These are phyloP conservation scores for Stachybotrys echinatus DNA, from an alignment of 2,329 filamentous ascomycete species.

Conservation along the genomic window DNA sequence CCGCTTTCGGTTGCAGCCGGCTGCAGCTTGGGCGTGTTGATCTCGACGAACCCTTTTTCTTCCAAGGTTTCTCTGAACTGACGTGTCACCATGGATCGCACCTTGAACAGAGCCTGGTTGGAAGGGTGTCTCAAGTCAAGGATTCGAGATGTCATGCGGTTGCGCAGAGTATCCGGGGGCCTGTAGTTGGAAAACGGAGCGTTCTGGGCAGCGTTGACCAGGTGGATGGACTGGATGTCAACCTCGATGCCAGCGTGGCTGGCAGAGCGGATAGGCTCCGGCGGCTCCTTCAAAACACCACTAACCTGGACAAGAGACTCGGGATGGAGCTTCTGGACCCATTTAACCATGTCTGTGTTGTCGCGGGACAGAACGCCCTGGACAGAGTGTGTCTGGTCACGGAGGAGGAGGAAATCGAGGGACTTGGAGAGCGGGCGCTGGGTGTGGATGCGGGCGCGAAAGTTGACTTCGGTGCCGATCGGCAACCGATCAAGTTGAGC, in stretches of 20 bases:
- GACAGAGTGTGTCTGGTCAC: constrained; percentile 76
- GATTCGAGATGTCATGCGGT: constrained; percentile 72
- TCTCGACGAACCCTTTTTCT: constrained; percentile 77
- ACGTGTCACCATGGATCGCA: constrained; percentile 75
- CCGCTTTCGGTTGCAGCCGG: constrained; percentile 87
- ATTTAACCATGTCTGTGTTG: constrained; percentile 71
- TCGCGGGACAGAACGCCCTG: constrained; percentile 66
- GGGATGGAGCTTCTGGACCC: constrained; percentile 75
- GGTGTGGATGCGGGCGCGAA: constrained; percentile 45
- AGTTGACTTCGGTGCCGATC: constrained; percentile 33
- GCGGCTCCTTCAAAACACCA: constrained; percentile 67
- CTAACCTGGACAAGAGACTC: constrained; percentile 75
- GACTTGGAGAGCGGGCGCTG: constrained; percentile 76
- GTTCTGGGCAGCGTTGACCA: constrained; percentile 45
- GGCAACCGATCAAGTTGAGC: constrained; percentile 29
- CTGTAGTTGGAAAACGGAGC: constrained; percentile 51
- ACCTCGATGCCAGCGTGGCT: constrained; percentile 74
- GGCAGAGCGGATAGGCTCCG: constrained; percentile 69
- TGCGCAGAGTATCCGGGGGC: constrained; percentile 60
- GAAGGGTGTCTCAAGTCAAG: constrained; percentile 81
- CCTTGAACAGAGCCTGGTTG: constrained; percentile 81
- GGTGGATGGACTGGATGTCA: constrained; percentile 51
- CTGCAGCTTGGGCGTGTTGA: constrained; percentile 89
- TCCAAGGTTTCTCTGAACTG: constrained; percentile 76
- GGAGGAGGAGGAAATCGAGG: constrained; percentile 79